Evolutionary conservation across 345 rosid genomes (phyloP).

Genomic region (Salix brachista): DNA sequence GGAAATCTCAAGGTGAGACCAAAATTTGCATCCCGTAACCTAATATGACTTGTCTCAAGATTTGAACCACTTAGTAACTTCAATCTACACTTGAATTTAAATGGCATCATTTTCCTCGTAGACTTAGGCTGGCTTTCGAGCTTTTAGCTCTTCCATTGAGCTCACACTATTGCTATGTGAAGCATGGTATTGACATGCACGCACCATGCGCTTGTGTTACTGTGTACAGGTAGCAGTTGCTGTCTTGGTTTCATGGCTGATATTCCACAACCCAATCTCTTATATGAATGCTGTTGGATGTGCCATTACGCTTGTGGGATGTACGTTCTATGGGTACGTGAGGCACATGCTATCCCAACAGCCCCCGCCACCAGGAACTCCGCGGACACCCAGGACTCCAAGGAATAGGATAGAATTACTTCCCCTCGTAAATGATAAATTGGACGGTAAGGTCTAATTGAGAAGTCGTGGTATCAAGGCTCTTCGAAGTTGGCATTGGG

Average conservation of each 20-base stretch:
- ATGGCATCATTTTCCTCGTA: background rate
- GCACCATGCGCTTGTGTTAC: background rate
- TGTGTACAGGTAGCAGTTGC: constrained; percentile 85
- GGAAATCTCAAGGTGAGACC: constrained; percentile 94
- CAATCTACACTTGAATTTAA: background rate
- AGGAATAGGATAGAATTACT: constrained; percentile 69
- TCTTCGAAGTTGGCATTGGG: constrained; percentile 3
- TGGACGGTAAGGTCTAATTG: constrained; percentile 71
- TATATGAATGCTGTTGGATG: constrained; percentile 88
- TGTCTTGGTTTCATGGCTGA: constrained; percentile 85
- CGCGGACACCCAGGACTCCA: constrained; percentile 85
- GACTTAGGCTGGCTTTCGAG: background rate
- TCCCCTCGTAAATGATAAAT: constrained; percentile 87
- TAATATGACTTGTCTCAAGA: background rate
- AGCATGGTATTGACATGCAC: background rate
- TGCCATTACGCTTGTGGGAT: constrained; percentile 79
- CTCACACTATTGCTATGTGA: background rate
- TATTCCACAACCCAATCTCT: constrained; percentile 91
- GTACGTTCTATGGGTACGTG: constrained; percentile 93
- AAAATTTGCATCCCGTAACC: background rate
- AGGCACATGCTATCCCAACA: constrained; percentile 85
- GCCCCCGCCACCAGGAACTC: constrained; percentile 60
- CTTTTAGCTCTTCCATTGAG: background rate
- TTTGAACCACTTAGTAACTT: background rate
- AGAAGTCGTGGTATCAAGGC: constrained; percentile 1